Evolutionary conservation across 768 basidiomycete species (phyloP).

Genomic region (Boletales sp.): DNA sequence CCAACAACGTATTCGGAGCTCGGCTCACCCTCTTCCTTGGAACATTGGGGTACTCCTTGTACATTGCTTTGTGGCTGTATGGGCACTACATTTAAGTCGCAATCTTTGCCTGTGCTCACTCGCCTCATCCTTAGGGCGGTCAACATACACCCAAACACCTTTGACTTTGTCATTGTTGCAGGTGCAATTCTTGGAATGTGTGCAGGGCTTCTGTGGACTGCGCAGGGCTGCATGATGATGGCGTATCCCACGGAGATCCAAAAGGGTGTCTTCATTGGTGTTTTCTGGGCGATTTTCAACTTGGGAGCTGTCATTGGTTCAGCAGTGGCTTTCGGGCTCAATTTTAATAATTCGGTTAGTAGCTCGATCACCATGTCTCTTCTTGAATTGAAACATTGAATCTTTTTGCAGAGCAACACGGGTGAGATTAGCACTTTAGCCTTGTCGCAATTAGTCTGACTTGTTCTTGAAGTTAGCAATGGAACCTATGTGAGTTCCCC

Average conservation of each 20-base stretch:
- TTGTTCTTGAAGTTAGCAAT: conserved; percentile 48
- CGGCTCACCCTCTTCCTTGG: conserved; percentile 71
- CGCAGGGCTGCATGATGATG: conserved; percentile 82
- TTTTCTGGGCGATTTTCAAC: conserved; percentile 87
- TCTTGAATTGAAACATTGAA: not conserved
- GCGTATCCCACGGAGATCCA: conserved; percentile 77
- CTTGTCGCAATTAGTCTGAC: conserved; percentile 1
- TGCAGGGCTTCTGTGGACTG: conserved; percentile 73
- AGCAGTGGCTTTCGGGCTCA: conserved; percentile 68
- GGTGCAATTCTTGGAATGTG: conserved; percentile 74
- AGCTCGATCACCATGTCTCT: not conserved
- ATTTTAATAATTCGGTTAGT: conserved; percentile 59
- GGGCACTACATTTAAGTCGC: conserved; percentile 20
- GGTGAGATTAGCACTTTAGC: conserved; percentile 21
- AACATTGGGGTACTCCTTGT: conserved; percentile 71
- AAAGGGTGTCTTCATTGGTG: conserved; percentile 72
- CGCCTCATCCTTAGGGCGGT: conserved; percentile 43
- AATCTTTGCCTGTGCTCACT: not conserved
- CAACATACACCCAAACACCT: conserved; percentile 63
- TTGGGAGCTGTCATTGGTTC: conserved; percentile 77
- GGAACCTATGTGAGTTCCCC: conserved; percentile 63
- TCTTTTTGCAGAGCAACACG: conserved; percentile 19
- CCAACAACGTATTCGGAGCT: conserved; percentile 81
- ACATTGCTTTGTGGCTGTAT: conserved; percentile 70
- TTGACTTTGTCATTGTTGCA: conserved; percentile 63